phyloP scores from a whole-genome alignment of 2,329 filamentous ascomycete species.

The Coniochaeta sp. region DNA sequence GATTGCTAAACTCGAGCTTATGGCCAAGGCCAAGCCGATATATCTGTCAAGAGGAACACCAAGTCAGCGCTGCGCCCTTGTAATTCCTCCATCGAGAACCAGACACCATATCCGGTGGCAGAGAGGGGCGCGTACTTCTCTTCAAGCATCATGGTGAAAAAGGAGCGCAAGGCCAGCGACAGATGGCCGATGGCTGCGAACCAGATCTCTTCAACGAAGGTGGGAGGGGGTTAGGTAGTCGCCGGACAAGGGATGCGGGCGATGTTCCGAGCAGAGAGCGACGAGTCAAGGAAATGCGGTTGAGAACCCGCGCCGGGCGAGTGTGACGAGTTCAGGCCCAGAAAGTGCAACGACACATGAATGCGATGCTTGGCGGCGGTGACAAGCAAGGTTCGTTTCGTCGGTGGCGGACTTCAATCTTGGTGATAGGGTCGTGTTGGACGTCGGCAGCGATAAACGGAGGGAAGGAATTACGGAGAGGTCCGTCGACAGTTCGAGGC shows the following conservation, averaged over 20 bases:
- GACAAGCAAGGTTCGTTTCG: neutral
- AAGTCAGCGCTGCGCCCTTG: conserved; percentile 20
- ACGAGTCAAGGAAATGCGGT: neutral
- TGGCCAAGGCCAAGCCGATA: conserved; percentile 67
- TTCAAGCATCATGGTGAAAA: conserved; percentile 31
- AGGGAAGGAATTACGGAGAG: neutral
- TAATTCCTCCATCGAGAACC: conserved; percentile 2
- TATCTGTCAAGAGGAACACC: conserved; percentile 44
- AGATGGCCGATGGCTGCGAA: conserved; percentile 4
- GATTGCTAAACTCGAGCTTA: conserved; percentile 68
- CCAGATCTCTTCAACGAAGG: neutral
- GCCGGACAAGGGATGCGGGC: neutral
- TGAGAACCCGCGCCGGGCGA: conserved; percentile 1
- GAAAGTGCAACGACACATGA: neutral
- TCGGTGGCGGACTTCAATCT: neutral
- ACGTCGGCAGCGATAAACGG: conserved; percentile 1
- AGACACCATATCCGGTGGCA: neutral
- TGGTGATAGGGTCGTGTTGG: neutral
- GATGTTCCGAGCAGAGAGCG: neutral
- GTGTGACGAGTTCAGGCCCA: neutral
- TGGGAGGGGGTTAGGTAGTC: neutral
- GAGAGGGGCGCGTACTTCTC: conserved; percentile 31
- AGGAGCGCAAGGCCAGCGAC: conserved; percentile 13
- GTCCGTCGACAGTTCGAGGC: neutral
- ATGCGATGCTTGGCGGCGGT: neutral